Conservation (phyloP, 108 stramenopile genomes). For the Fragilaria crotonensis region DNA sequence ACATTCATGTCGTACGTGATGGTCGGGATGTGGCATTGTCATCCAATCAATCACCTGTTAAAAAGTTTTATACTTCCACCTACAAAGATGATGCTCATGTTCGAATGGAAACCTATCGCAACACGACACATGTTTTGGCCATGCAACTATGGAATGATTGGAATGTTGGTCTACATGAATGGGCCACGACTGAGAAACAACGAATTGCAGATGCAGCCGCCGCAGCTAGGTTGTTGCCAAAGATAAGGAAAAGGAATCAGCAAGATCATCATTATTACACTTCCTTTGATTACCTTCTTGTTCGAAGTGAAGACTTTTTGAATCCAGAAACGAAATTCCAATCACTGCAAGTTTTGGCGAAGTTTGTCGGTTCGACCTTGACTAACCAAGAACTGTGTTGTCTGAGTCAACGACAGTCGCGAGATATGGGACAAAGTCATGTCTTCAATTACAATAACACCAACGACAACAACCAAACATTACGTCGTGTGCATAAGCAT, state of each 20-base stretch:
- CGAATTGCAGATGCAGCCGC: not conserved
- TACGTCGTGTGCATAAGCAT: too few species aligned
- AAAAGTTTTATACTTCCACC: slow-evolving; percentile 26
- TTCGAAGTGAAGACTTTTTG: slow-evolving; percentile 34
- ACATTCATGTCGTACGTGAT: slow-evolving; percentile 44
- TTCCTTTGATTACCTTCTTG: slow-evolving; percentile 19
- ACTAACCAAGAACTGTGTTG: slow-evolving; percentile 22
- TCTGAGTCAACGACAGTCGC: slow-evolving; percentile 8
- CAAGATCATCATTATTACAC: not conserved
- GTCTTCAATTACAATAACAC: too few species aligned
- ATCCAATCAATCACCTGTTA: slow-evolving; percentile 44
- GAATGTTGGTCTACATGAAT: not conserved
- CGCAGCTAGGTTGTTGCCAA: too few species aligned
- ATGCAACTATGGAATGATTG: slow-evolving; percentile 7
- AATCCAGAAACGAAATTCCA: slow-evolving; percentile 9
- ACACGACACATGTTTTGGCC: not conserved
- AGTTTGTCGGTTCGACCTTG: slow-evolving; percentile 23
- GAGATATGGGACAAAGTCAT: slow-evolving; percentile 23
- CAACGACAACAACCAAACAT: slow-evolving; percentile 5
- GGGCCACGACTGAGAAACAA: not conserved
- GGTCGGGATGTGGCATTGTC: slow-evolving; percentile 49
- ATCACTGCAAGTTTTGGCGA: slow-evolving; percentile 13
- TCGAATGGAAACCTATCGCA: not conserved
- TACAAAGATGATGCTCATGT: not conserved
- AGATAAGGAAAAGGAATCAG: too few species aligned